These are phyloP conservation scores for Apiospora marii DNA, from an alignment of 2,329 filamentous ascomycete species.

Conservation along the genomic window DNA sequence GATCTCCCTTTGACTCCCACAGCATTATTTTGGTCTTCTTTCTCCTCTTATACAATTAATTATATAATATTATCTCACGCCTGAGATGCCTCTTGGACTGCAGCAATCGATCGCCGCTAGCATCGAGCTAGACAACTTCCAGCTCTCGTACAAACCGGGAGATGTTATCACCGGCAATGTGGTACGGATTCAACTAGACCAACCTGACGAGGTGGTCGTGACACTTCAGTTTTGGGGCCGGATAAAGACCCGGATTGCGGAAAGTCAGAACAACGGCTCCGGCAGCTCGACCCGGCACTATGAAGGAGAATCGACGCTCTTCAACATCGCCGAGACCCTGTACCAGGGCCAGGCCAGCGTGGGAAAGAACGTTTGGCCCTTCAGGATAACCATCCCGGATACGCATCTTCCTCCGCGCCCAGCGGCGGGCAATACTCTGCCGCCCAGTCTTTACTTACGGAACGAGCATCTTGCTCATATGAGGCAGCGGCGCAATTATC, in stretches of 20 bases:
- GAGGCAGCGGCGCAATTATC: constrained; percentile 31
- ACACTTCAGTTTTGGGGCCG: constrained; percentile 14
- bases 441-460: background rate
- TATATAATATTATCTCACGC: background rate
- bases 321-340: constrained; percentile 37
- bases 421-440: constrained; percentile 14
- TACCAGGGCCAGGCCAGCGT: constrained; percentile 3
- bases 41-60: background rate
- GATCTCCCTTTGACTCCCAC: background rate
- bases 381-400: constrained; percentile 39
- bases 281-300: constrained; percentile 13
- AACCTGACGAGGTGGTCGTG: constrained; percentile 19
- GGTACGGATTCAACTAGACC: constrained; percentile 20
- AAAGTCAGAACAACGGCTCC: background rate
- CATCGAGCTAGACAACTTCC: constrained; percentile 24
- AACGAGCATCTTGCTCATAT: background rate
- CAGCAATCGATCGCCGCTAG: constrained; percentile 26
- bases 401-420: constrained; percentile 10
- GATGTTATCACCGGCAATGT: constrained; percentile 23
- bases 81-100: constrained; percentile 14
- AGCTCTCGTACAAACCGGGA: constrained; percentile 26
- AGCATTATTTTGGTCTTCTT: background rate
- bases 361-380: constrained; percentile 37
- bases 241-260: constrained; percentile 14
- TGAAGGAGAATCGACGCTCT: constrained; percentile 29